phyloP scores from a whole-genome alignment of 192 early-diverging fungal genomes.

The Gamsiella multidivaricata region DNA sequence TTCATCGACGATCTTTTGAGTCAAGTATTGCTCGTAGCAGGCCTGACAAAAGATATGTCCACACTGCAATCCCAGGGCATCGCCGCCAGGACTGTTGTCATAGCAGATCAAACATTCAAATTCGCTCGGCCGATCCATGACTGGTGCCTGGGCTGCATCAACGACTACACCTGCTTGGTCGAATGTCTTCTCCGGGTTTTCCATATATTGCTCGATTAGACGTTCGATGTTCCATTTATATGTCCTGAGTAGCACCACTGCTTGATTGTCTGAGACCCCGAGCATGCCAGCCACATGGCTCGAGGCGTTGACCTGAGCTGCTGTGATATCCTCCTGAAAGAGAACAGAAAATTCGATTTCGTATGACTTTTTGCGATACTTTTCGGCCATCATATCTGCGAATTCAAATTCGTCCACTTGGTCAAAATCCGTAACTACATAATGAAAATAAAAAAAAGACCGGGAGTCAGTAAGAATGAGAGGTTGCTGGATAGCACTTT shows the following conservation, averaged over 20 bases:
- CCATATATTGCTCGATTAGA: conserved; percentile 82
- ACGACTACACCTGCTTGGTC: conserved; percentile 75
- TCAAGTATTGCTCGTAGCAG: conserved; percentile 89
- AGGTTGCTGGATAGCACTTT: not conserved
- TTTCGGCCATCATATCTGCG: conserved; percentile 63
- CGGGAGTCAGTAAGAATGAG: not conserved
- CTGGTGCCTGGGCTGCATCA: conserved; percentile 52
- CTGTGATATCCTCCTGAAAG: conserved; percentile 64
- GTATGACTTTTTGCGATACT: conserved; percentile 68
- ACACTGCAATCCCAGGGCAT: conserved; percentile 80
- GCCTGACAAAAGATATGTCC: conserved; percentile 87
- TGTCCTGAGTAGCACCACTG: conserved; percentile 78
- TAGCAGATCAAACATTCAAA: conserved; percentile 95
- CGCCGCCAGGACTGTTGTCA: conserved; percentile 63
- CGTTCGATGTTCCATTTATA: conserved; percentile 89
- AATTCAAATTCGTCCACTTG: conserved; percentile 65
- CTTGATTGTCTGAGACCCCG: conserved; percentile 71
- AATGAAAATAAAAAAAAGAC: not conserved
- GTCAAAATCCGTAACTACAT: conserved; percentile 58
- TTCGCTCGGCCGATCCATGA: conserved; percentile 40
- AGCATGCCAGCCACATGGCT: conserved; percentile 78
- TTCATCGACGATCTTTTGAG: conserved; percentile 86
- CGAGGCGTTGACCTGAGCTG: conserved; percentile 71
- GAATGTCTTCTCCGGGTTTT: conserved; percentile 67
- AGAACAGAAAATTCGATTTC: conserved; percentile 80